A percentile compares a stretch with the other conserved stretches of the same genome.
These are phyloP conservation scores for Boletus eberwhitei DNA, from an alignment of 768 basidiomycete genomes.

Conservation along the genomic window DNA sequence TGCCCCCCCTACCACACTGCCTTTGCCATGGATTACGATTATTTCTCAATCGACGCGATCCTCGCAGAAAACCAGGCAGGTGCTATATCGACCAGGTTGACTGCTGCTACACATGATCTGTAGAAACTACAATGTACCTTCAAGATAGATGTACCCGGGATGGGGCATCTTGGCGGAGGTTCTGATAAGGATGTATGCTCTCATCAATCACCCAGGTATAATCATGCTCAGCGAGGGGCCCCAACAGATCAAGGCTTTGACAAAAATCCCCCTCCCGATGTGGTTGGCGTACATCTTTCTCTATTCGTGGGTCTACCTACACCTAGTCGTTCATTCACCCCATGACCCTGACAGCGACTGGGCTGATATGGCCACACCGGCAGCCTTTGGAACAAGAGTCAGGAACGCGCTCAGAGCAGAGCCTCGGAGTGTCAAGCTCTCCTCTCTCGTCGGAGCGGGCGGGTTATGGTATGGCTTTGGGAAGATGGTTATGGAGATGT, in stretches of 20 bases:
- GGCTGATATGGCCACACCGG: conserved; percentile 83
- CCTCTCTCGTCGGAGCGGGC: conserved; percentile 80
- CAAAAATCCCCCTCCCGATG: conserved; percentile 80
- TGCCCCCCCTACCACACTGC: background rate
- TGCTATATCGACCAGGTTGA: background rate
- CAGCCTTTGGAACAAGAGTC: conserved; percentile 72
- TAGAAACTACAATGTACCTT: conserved; percentile 95
- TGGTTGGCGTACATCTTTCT: conserved; percentile 90
- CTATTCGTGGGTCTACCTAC: conserved; percentile 51
- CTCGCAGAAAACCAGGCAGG: conserved; percentile 85
- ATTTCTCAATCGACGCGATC: conserved; percentile 89
- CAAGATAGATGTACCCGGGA: conserved; percentile 75
- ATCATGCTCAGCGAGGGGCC: conserved; percentile 7
- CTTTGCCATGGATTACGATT: conserved; percentile 76
- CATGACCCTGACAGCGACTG: conserved; percentile 56
- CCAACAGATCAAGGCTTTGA: conserved; percentile 66
- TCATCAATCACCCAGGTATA: background rate
- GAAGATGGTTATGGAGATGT: conserved; percentile 82
- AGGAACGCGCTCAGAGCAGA: conserved; percentile 88
- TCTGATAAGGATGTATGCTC: conserved; percentile 73
- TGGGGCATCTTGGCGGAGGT: conserved; percentile 89
- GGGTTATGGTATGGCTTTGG: conserved; percentile 94
- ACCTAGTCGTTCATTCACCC: background rate
- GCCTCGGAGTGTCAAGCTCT: conserved; percentile 77
- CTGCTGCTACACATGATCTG: background rate